These are phyloP conservation scores for Metarhizium anisopliae DNA, from an alignment of 2,329 filamentous ascomycete species.

Conservation along the genomic window DNA sequence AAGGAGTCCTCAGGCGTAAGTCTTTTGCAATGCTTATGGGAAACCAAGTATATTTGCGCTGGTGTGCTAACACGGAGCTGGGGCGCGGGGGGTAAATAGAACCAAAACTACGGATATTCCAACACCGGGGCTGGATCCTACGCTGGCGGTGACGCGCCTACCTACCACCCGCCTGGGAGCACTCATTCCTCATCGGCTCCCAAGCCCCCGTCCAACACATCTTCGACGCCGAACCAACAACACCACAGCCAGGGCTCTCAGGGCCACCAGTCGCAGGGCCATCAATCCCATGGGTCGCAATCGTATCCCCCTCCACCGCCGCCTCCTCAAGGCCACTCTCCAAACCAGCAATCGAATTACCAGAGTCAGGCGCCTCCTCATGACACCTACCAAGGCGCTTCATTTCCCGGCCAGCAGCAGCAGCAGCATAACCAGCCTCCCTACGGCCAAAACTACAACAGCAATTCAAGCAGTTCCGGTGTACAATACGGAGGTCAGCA, in stretches of 20 bases:
- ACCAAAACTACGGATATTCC: constrained; percentile 56
- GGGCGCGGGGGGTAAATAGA: constrained; percentile 18
- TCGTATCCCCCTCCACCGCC: constrained; percentile 13
- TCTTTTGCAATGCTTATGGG: background rate
- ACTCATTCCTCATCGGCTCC: constrained; percentile 16
- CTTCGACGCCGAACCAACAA: constrained; percentile 20
- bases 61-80: constrained; percentile 6
- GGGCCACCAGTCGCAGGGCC: constrained; percentile 10
- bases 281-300: constrained; percentile 5
- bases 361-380: constrained; percentile 3
- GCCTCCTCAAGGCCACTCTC: constrained; percentile 9
- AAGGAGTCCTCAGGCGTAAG: constrained; percentile 24
- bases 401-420: constrained; percentile 2
- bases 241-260: constrained; percentile 13
- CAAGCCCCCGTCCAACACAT: constrained; percentile 12
- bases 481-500: constrained; percentile 17
- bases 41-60: background rate
- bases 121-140: constrained; percentile 47
- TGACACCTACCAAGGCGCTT: constrained; percentile 3
- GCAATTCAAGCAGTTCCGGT: constrained; percentile 9
- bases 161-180: constrained; percentile 27
- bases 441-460: constrained; percentile 13
- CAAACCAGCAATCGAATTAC: constrained; percentile 11
- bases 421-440: constrained; percentile 10
- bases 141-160: constrained; percentile 51